A percentile compares a stretch with the other conserved stretches of the same genome.
Evolutionary conservation across 495 filamentous ascomycete species (phyloP).

Genomic region (Penicillium turbatum): DNA sequence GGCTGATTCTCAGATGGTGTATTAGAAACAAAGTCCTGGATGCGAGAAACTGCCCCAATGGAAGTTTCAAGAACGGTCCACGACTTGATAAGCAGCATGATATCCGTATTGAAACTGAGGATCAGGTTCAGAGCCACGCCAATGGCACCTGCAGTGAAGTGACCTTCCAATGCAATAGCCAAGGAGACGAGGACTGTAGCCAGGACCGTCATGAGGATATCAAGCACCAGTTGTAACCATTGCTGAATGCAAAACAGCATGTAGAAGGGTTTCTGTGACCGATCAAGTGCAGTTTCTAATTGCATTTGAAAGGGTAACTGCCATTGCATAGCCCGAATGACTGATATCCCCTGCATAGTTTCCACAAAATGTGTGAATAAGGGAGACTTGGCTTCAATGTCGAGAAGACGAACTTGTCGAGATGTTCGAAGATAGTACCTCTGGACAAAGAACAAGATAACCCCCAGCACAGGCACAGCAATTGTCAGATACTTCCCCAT

Average conservation of each 20-base stretch:
- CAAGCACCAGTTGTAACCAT: constrained; percentile 33
- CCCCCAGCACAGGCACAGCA: background rate
- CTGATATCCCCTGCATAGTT: constrained; percentile 34
- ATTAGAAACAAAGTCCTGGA: constrained; percentile 15
- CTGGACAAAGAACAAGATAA: constrained; percentile 55
- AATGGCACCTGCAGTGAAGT: constrained; percentile 13
- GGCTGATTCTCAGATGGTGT: constrained; percentile 14
- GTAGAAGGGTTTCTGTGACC: constrained; percentile 39
- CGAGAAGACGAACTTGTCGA: constrained; percentile 73
- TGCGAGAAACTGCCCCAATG: constrained; percentile 23
- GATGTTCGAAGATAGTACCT: constrained; percentile 82
- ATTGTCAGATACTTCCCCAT: constrained; percentile 24
- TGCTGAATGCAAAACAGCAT: constrained; percentile 40
- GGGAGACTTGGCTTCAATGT: constrained; percentile 47
- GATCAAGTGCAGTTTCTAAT: constrained; percentile 23
- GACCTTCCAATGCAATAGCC: constrained; percentile 11
- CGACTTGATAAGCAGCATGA: constrained; percentile 6
- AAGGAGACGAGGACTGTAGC: constrained; percentile 25
- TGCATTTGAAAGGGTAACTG: constrained; percentile 10
- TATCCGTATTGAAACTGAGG: constrained; percentile 12
- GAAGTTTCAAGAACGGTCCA: constrained; percentile 26
- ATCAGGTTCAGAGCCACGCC: constrained; percentile 25
- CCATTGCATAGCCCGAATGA: constrained; percentile 47
- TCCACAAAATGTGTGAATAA: constrained; percentile 44
- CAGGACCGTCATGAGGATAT: constrained; percentile 37